Conservation (phyloP, 306 rosid genomes). For the Lathyrus tuberosus region DNA sequence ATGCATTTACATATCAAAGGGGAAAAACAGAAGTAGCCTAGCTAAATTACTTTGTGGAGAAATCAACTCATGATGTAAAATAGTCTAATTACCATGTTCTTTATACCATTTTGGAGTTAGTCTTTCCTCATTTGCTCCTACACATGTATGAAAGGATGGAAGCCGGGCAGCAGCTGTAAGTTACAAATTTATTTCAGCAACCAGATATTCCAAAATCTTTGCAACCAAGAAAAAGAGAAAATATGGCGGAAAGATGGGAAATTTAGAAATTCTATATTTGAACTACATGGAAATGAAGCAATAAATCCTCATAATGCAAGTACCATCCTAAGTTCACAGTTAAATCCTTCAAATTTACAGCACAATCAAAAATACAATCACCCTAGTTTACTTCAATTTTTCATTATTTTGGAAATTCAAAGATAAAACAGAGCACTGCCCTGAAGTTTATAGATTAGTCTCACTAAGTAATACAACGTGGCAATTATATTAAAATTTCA, state of each 20-base stretch:
- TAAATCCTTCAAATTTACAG: slow-evolving; percentile 26
- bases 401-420: too few relatives aligned
- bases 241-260: slow-evolving; percentile 4
- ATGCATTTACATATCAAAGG: slow-evolving; percentile 22
- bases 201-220: slow-evolving; percentile 21
- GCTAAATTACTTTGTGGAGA: background rate
- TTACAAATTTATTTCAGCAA: slow-evolving; percentile 37
- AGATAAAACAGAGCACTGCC: background rate
- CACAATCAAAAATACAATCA: slow-evolving; percentile 5
- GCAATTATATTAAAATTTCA: slow-evolving; percentile 25
- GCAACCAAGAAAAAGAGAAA: slow-evolving; percentile 10
- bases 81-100: slow-evolving; percentile 79
- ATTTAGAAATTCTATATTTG: background rate
- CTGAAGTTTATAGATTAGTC: slow-evolving; percentile 9
- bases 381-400: slow-evolving; percentile 2
- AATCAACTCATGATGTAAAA: slow-evolving; percentile 22
- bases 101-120: slow-evolving; percentile 93
- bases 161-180: slow-evolving; percentile 81
- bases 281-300: slow-evolving; percentile 1
- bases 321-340: background rate
- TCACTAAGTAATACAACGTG: slow-evolving; percentile 1
- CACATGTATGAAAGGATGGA: slow-evolving; percentile 97
- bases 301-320: slow-evolving; percentile 18
- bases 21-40: slow-evolving; percentile 8
- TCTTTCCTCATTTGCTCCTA: slow-evolving; percentile 92